phyloP scores from a whole-genome alignment of 2,329 filamentous ascomycete genomes.

The Trichoderma polysporum region DNA sequence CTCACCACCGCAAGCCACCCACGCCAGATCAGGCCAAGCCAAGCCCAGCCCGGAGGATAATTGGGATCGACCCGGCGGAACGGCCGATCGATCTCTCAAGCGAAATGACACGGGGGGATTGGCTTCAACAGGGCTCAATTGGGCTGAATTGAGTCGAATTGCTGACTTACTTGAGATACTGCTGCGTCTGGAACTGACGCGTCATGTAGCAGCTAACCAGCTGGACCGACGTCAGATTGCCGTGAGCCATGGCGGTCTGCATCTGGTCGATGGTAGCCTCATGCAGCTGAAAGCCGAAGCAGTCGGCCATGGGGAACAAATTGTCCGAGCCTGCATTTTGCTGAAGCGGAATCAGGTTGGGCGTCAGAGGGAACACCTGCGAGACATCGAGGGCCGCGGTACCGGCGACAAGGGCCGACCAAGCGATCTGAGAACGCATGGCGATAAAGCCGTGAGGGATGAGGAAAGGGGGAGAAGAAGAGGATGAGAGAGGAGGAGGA shows the following conservation, averaged over 20 bases:
- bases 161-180: conserved; percentile 59
- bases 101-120: too few species aligned
- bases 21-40: neutral
- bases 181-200: conserved; percentile 60
- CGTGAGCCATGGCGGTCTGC: conserved; percentile 56
- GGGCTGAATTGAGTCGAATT: neutral
- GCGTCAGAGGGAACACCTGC: conserved; percentile 22
- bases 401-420: conserved; percentile 27
- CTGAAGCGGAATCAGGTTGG: conserved; percentile 37
- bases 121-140: neutral
- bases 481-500: neutral
- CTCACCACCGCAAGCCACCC: conserved; percentile 3
- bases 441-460: neutral
- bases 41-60: neutral
- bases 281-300: conserved; percentile 60
- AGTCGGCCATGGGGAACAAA: conserved; percentile 63
- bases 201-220: conserved; percentile 63
- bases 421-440: conserved; percentile 28
- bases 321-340: conserved; percentile 38
- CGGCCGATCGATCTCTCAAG: neutral
- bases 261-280: conserved; percentile 70
- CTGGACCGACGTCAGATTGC: conserved; percentile 56
- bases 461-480: neutral
- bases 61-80: neutral
- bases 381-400: conserved; percentile 8